Conservation (phyloP, 768 basidiomycete species). For the Boletus sp. region DNA sequence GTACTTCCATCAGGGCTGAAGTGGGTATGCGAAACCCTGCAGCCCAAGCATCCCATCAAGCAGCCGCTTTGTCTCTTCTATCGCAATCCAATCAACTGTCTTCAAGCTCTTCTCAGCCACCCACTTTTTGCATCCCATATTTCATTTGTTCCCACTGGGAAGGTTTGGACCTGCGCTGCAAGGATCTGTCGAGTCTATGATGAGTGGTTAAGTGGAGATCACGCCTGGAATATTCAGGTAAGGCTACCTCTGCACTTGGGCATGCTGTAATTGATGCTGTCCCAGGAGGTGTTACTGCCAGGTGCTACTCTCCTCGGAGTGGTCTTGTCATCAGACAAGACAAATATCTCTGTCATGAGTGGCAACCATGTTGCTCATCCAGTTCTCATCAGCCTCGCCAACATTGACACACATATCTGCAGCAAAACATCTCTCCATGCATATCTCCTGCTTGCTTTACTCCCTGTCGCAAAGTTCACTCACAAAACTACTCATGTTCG, state of each 20-base stretch:
- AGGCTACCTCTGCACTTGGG: neutral
- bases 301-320: neutral
- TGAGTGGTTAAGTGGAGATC: too few species aligned
- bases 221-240: conserved; percentile 3
- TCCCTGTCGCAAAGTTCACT: conserved; percentile 5
- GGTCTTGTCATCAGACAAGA: neutral
- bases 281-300: neutral
- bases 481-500: neutral
- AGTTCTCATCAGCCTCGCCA: conserved; percentile 10
- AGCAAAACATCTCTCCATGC: conserved; percentile 15
- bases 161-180: neutral
- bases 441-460: conserved; percentile 1
- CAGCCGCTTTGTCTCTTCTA: neutral
- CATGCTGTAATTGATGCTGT: neutral
- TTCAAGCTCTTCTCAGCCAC: neutral
- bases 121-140: neutral
- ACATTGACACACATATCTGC: conserved; percentile 3
- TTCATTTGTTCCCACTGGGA: neutral
- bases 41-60: neutral
- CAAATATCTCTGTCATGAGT: neutral
- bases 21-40: neutral
- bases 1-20: neutral
- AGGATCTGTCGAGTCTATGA: too few species aligned
- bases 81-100: neutral
- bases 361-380: neutral